Evolutionary conservation across 495 filamentous ascomycete species (phyloP).

Genomic region (Schizothecium vesticola): DNA sequence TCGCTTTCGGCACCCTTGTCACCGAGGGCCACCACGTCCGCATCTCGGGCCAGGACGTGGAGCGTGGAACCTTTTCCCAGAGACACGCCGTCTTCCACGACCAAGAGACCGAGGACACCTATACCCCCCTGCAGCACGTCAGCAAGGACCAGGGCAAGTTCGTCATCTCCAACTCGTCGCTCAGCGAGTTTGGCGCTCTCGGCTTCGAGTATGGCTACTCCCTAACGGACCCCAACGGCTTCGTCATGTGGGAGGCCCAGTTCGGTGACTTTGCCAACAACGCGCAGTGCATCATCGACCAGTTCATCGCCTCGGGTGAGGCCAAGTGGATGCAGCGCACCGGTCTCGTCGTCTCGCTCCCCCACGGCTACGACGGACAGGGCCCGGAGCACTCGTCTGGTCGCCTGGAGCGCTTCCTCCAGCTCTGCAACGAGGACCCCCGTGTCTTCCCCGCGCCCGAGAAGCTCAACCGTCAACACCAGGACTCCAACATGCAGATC

Average conservation of each 20-base stretch:
- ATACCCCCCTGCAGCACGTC: slow-evolving; percentile 87
- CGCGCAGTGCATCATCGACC: slow-evolving; percentile 96
- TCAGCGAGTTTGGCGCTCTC: slow-evolving; percentile 91
- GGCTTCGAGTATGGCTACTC: slow-evolving; percentile 99
- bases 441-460: slow-evolving; percentile 80
- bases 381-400: slow-evolving; percentile 98
- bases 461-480: slow-evolving; percentile 94
- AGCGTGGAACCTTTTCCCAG: slow-evolving; percentile 99
- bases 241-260: slow-evolving; percentile 99
- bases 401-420: slow-evolving; percentile 93
- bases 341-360: slow-evolving; percentile 87
- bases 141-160: slow-evolving; percentile 87
- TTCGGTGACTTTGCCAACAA: slow-evolving; percentile 99
- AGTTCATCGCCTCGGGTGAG: slow-evolving; percentile 96
- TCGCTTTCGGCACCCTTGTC: slow-evolving; percentile 89
- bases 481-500: slow-evolving; percentile 99
- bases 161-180: slow-evolving; percentile 93
- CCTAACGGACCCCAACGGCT: slow-evolving; percentile 87
- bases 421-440: slow-evolving; percentile 96
- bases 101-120: slow-evolving; percentile 86
- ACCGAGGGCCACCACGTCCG: slow-evolving; percentile 93
- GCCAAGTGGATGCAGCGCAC: slow-evolving; percentile 98
- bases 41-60: slow-evolving; percentile 96
- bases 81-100: slow-evolving; percentile 96
- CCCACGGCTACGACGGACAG: slow-evolving; percentile 97